Base-by-base conservation (phyloP, 495 filamentous ascomycete species). In the Symbiotaphrina buchneri region DNA sequence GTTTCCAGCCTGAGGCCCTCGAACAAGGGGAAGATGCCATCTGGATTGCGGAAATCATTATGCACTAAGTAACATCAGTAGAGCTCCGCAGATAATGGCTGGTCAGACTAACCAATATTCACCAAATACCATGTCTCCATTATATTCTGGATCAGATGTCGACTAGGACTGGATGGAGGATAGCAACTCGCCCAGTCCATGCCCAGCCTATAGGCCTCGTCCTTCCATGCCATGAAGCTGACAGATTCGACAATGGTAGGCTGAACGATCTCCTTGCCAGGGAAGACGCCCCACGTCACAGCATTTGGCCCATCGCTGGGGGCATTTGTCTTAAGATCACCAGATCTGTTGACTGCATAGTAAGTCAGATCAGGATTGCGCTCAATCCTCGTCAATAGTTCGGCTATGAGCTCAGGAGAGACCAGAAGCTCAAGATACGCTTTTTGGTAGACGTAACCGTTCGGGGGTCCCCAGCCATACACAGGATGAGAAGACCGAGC, bases 161-260 rank as follows among this genome's bases (percentile, higher is more conserved):
- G 71, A 39, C 76, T 87, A n/a, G 80, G 71, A 41, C 65, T 84
- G 13, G 53, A 55, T 33, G 74, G 61, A 25, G 79, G 65, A 43
- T 93, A 74, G 44, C 90, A 95, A 39, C 78, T 75, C 15, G 80
- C 74, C 90, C 90, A 99, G 43, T 95, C 84, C 31, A 74, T 61
- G 27, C 90, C 90, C 15, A 99, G 66, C 34, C 74, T 69, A 54
- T 73, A 99, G 10, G 91, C 91, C 48, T 99, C 90, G 40, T 99
- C 90, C 56, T 92, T 92, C 90, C 90, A 99, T 17, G 90, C 90
- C 32, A 99, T 51, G 65, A 99, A 99, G 53, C 78, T 87, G 51
- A 95, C 70, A 5, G 81, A 91, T 54, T 99, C 90, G 28, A 95
- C 85, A 37, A 99, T 90, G n/a, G 90, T 99, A 7, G 90, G 90